A percentile compares a stretch with the other conserved stretches of the same genome.
phyloP scores from a whole-genome alignment of 2,329 filamentous ascomycete species.

The Chaetomium sp. region DNA sequence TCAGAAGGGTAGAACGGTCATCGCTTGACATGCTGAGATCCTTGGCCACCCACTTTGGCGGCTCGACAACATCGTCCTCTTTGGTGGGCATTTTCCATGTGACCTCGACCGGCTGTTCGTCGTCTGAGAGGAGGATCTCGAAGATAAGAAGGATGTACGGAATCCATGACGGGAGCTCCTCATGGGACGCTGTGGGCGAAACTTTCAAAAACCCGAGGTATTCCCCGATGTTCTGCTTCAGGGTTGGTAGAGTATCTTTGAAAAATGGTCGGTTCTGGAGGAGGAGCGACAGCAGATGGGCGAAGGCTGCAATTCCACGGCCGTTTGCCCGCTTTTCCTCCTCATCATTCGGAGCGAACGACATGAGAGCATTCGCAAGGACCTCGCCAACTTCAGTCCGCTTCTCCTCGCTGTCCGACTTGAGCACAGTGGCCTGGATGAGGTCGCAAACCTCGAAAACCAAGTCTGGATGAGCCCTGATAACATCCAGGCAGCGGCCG shows the following conservation, averaged over 20 bases:
- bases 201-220: conserved; percentile 80
- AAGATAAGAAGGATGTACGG: conserved; percentile 87
- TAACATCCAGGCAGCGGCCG: conserved; percentile 85
- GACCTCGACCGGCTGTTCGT: conserved; percentile 76
- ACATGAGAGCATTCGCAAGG: conserved; percentile 80
- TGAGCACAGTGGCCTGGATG: conserved; percentile 70
- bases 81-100: conserved; percentile 65
- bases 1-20: conserved; percentile 71
- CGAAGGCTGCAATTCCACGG: conserved; percentile 76
- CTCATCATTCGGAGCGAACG: conserved; percentile 62
- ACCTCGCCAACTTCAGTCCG: conserved; percentile 78
- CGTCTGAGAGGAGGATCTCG: conserved; percentile 86
- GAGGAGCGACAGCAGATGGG: conserved; percentile 85
- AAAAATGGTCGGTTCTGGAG: conserved; percentile 83
- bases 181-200: conserved; percentile 63
- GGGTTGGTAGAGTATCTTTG: conserved; percentile 68
- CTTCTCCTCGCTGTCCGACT: conserved; percentile 58
- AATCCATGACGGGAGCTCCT: conserved; percentile 89
- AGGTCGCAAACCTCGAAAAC: conserved; percentile 91
- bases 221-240: conserved; percentile 75
- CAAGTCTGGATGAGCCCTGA: conserved; percentile 82
- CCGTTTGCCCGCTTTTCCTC: conserved; percentile 63
- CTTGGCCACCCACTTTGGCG: conserved; percentile 60
- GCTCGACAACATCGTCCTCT: conserved; percentile 52
- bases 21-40: conserved; percentile 64